phyloP scores from a whole-genome alignment of 306 rosid genomes.

The Prunus dulcis region DNA sequence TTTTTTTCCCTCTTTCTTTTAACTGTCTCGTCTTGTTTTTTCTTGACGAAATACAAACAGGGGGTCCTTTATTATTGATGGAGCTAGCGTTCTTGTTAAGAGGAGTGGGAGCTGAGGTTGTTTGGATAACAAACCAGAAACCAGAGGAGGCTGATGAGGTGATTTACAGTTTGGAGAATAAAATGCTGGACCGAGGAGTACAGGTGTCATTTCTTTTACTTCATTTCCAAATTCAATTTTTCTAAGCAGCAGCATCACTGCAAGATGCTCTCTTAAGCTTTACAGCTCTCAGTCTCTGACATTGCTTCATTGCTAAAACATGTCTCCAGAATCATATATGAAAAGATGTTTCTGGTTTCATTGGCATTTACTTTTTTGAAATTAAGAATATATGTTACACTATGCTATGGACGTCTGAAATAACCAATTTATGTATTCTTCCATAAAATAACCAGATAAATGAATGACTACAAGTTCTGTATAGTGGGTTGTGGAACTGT shows the following conservation, averaged over 20 bases:
- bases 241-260: neutral
- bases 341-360: neutral
- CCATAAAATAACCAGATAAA: neutral
- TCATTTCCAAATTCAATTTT: neutral
- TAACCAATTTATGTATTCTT: neutral
- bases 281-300: neutral
- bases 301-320: neutral
- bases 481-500: neutral
- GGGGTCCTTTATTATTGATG: slow-evolving; percentile 79
- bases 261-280: neutral
- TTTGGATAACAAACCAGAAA: slow-evolving; percentile 73
- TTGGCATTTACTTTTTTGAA: neutral
- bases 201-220: slow-evolving; percentile 37
- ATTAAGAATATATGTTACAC: neutral
- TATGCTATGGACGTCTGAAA: neutral
- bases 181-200: slow-evolving; percentile 78
- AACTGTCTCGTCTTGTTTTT: neutral
- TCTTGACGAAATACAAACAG: slow-evolving; percentile 12
- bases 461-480: neutral
- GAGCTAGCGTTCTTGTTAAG: slow-evolving; percentile 75
- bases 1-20: neutral
- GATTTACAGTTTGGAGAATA: slow-evolving; percentile 62
- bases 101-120: slow-evolving; percentile 66
- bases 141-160: slow-evolving; percentile 48
- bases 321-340: neutral